phyloP scores from a whole-genome alignment of 2,329 filamentous ascomycete species.

The Phyllosticta citriasiana region DNA sequence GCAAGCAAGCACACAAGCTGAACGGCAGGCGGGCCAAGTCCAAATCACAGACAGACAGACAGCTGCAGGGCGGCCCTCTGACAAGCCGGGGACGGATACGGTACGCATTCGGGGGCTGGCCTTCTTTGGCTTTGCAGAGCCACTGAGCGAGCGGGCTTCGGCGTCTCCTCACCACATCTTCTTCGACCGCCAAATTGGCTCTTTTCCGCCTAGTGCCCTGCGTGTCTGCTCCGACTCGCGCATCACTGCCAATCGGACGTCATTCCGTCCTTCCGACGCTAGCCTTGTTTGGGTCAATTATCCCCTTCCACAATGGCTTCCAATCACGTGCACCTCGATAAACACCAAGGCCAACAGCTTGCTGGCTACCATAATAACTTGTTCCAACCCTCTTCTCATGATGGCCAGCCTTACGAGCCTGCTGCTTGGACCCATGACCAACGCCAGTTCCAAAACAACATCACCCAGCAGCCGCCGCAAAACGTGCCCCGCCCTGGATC shows the following conservation, averaged over 20 bases:
- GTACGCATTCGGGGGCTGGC: background rate
- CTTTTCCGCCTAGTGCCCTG: background rate
- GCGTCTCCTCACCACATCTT: background rate
- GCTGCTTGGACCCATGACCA: background rate
- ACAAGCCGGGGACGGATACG: background rate
- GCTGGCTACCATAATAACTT: background rate
- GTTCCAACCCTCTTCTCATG: background rate
- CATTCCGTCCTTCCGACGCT: background rate
- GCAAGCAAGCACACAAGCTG: background rate
- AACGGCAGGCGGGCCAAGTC: background rate
- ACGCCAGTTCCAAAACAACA: background rate
- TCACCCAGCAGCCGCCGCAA: background rate
- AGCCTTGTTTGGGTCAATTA: background rate
- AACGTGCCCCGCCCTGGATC: background rate
- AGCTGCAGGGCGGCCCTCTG: background rate
- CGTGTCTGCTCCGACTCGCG: too few relatives aligned
- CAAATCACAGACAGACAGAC: too few relatives aligned
- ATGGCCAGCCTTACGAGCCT: background rate
- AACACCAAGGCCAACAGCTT: slow-evolving; percentile 9
- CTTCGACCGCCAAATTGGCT: background rate
- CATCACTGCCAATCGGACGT: background rate
- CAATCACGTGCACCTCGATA: slow-evolving; percentile 13
- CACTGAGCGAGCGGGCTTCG: background rate
- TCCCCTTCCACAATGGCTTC: slow-evolving; percentile 8
- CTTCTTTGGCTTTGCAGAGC: background rate